Conservation (phyloP, 352 stramenopile genomes). For the Globisporangium abappressorium region DNA sequence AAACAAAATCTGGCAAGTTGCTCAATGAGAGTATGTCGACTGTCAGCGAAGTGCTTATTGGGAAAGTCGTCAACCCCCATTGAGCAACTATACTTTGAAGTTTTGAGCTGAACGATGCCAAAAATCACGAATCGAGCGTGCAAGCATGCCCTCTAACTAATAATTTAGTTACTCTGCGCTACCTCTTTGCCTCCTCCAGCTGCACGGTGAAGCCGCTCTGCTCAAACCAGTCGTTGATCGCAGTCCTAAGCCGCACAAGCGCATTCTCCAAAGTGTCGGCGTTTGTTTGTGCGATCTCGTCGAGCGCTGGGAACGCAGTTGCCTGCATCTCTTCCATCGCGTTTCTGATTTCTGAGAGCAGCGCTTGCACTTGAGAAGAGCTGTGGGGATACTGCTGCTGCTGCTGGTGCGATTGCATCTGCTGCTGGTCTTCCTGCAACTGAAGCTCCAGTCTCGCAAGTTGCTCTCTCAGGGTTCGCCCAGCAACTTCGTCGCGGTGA, state of each 20-base stretch:
- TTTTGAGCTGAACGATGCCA: neutral
- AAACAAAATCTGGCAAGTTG: neutral
- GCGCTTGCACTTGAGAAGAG: neutral
- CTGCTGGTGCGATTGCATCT: slow-evolving; percentile 10
- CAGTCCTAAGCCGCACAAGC: slow-evolving; percentile 24
- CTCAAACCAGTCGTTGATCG: slow-evolving; percentile 32
- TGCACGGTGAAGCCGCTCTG: slow-evolving; percentile 28
- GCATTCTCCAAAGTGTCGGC: slow-evolving; percentile 15
- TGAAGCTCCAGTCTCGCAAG: slow-evolving; percentile 22
- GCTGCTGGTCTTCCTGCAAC: slow-evolving; percentile 19
- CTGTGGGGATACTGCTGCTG: neutral
- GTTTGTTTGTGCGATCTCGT: slow-evolving; percentile 28
- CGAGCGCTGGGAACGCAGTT: slow-evolving; percentile 20
- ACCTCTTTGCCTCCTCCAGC: slow-evolving; percentile 1
- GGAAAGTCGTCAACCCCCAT: too few species aligned
- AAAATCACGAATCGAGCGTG: neutral
- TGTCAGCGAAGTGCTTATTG: too few species aligned
- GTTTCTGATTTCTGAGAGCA: slow-evolving; percentile 19
- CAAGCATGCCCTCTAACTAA: neutral
- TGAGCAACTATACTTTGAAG: too few species aligned
- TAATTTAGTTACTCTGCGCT: neutral
- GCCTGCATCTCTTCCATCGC: slow-evolving; percentile 17
- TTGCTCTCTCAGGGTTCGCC: neutral
- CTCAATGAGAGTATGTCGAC: neutral
- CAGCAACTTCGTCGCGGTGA: neutral